phyloP scores from a whole-genome alignment of 768 basidiomycete species.

The Solioccasus polychromus region DNA sequence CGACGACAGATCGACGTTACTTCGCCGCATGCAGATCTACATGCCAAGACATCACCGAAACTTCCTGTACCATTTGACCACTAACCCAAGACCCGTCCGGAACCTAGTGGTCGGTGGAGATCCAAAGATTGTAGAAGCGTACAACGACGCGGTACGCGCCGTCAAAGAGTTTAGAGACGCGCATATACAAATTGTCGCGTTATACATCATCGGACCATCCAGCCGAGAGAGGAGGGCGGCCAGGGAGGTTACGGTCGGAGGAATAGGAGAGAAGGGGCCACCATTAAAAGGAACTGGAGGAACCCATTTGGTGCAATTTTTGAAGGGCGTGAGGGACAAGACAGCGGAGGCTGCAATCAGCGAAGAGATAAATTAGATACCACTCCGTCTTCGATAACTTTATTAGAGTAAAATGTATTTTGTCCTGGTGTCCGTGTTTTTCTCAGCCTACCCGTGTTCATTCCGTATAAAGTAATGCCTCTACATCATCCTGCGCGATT shows the following conservation, averaged over 20 bases:
- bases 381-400: too few species aligned
- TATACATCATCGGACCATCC: conserved; percentile 77
- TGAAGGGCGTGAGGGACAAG: conserved; percentile 69
- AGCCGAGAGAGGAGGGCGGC: conserved; percentile 12
- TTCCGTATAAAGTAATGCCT: too few species aligned
- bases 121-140: conserved; percentile 45
- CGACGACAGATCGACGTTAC: conserved; percentile 40
- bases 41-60: conserved; percentile 81
- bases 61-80: conserved; percentile 68
- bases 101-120: conserved; percentile 41
- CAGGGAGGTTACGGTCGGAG: conserved; percentile 5
- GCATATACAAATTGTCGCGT: conserved; percentile 71
- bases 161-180: conserved; percentile 73
- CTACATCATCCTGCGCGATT: too few species aligned
- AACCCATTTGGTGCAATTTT: conserved; percentile 70
- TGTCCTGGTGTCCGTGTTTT: too few species aligned
- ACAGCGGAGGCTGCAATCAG: conserved; percentile 48
- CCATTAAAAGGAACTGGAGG: conserved; percentile 74
- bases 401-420: too few species aligned
- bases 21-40: conserved; percentile 73
- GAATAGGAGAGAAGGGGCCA: conserved; percentile 20
- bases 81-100: conserved; percentile 60
- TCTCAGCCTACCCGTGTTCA: too few species aligned
- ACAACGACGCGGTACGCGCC: conserved; percentile 60
- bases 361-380: too few species aligned